Percentiles rank a stretch among this genome's conserved stretches.
phyloP scores from a whole-genome alignment of 805 yeast species.

The Huiozyma naganishii region DNA sequence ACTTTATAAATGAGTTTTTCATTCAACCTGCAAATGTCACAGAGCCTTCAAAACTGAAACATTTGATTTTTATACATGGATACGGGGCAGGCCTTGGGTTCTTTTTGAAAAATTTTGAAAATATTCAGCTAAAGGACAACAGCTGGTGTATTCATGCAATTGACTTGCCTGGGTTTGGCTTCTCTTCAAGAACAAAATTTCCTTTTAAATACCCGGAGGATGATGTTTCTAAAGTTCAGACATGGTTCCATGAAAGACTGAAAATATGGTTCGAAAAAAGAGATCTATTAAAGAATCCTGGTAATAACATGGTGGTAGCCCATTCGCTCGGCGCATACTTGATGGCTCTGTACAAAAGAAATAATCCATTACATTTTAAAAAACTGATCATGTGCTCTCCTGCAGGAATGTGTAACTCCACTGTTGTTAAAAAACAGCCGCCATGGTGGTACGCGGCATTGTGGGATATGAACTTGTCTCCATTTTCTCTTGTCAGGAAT shows the following conservation, averaged over 20 bases:
- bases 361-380: slow-evolving; percentile 48
- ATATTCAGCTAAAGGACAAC: slow-evolving; percentile 30
- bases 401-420: slow-evolving; percentile 50
- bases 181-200: slow-evolving; percentile 72
- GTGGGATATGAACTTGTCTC: slow-evolving; percentile 84
- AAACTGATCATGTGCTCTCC: slow-evolving; percentile 79
- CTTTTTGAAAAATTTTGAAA: slow-evolving; percentile 63
- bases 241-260: slow-evolving; percentile 42
- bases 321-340: slow-evolving; percentile 93
- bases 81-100: slow-evolving; percentile 92
- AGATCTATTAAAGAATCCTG: slow-evolving; percentile 15
- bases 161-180: slow-evolving; percentile 85
- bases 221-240: slow-evolving; percentile 19
- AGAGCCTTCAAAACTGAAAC: not conserved
- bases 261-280: slow-evolving; percentile 30
- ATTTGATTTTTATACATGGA: slow-evolving; percentile 75
- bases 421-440: slow-evolving; percentile 31
- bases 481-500: slow-evolving; percentile 68
- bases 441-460: slow-evolving; percentile 71
- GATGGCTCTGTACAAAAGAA: slow-evolving; percentile 54
- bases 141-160: slow-evolving; percentile 75
- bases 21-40: not conserved
- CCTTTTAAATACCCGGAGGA: slow-evolving; percentile 27
- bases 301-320: slow-evolving; percentile 52
- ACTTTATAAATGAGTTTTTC: slow-evolving; percentile 1